Conservation (phyloP, 371 early-diverging fungal genomes). For the Syncephalis fuscata region DNA sequence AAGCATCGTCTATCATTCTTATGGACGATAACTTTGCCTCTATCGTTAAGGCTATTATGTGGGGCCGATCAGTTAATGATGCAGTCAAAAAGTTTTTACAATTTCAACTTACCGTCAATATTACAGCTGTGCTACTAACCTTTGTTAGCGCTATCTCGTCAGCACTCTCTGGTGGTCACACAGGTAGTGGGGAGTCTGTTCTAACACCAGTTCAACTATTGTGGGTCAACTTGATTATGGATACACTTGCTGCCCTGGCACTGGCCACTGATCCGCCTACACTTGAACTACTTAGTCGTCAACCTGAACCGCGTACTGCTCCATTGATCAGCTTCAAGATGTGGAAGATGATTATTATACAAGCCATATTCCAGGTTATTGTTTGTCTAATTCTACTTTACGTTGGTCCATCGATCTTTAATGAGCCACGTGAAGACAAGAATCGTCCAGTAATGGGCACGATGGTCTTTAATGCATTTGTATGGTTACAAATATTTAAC, state of each 20-base stretch:
- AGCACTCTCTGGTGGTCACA: not conserved
- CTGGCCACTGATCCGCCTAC: constrained; percentile 62
- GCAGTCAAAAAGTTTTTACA: constrained; percentile 64
- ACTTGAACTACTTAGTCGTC: constrained; percentile 31
- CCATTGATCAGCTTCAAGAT: constrained; percentile 43
- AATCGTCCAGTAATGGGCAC: constrained; percentile 21
- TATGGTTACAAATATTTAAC: constrained; percentile 63
- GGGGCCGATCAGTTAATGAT: constrained; percentile 70
- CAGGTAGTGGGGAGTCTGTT: constrained; percentile 22
- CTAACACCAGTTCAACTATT: constrained; percentile 58
- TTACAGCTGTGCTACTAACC: constrained; percentile 49
- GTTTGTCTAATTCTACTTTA: constrained; percentile 33
- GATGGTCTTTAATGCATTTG: constrained; percentile 61
- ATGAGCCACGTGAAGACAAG: not conserved
- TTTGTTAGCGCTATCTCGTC: constrained; percentile 38
- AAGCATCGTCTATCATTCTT: constrained; percentile 60
- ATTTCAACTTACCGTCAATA: constrained; percentile 64
- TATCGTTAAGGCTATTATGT: constrained; percentile 54
- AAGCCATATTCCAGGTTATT: constrained; percentile 37
- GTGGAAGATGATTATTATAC: constrained; percentile 59
- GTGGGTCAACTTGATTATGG: constrained; percentile 75
- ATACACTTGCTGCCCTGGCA: constrained; percentile 59
- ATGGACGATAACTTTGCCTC: constrained; percentile 69
- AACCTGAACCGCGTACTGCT: constrained; percentile 37
- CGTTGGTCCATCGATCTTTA: constrained; percentile 22